A percentile compares a stretch with the other conserved stretches of the same genome.
Evolutionary conservation across 2,329 filamentous ascomycete species (phyloP).

Genomic region (Colletotrichum camelliae): DNA sequence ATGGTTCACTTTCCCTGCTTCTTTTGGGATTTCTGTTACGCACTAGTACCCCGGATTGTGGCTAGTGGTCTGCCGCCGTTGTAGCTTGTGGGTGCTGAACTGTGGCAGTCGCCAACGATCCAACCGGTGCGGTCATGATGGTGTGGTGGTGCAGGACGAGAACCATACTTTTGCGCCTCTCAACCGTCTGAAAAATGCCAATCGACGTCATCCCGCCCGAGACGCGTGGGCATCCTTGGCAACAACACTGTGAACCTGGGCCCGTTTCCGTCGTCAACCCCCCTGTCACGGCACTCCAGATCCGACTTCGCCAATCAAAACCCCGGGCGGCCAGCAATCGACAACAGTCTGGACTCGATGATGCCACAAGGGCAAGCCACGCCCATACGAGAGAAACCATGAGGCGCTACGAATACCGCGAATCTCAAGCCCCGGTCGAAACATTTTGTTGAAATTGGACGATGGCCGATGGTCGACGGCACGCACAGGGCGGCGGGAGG

Average conservation of each 20-base stretch:
- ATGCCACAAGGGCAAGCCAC: slow-evolving; percentile 7
- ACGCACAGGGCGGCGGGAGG: not conserved
- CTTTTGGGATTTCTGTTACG: not conserved
- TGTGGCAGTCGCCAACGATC: not conserved
- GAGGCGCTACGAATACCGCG: not conserved
- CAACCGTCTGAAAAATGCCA: not conserved
- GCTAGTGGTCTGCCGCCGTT: slow-evolving; percentile 3
- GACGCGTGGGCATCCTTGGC: slow-evolving; percentile 12
- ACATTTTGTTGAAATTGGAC: not conserved
- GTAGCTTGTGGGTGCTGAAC: not conserved
- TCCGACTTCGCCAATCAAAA: slow-evolving; percentile 17
- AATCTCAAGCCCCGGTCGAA: not conserved
- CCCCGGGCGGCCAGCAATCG: not conserved
- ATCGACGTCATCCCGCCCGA: slow-evolving; percentile 18
- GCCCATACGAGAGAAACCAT: not conserved
- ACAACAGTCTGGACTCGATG: not conserved
- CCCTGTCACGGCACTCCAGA: slow-evolving; percentile 12
- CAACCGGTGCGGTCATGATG: not conserved
- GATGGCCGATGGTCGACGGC: not conserved
- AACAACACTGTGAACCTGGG: not conserved
- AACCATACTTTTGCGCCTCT: not conserved
- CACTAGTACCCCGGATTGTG: slow-evolving; percentile 15
- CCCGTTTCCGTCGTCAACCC: not conserved
- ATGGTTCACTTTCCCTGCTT: not conserved
- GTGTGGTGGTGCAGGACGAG: not conserved